Evolutionary conservation across 306 rosid genomes (phyloP), one percentile per base, ranked within the genome.

Genomic region (peach (Prunus persica)): DNA sequence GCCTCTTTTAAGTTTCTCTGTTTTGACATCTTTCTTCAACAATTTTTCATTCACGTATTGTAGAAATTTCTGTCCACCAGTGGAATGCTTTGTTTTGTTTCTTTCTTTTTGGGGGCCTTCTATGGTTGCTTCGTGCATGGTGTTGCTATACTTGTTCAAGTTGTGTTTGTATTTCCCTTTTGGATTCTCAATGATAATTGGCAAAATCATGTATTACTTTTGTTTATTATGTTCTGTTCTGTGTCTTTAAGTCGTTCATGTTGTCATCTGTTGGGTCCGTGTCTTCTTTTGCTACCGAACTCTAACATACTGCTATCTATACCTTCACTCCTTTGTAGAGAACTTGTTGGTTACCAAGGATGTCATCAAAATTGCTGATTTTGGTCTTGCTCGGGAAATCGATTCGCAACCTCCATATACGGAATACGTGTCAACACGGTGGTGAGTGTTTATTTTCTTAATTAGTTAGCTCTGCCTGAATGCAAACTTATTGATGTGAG

Each of bases 321-420:
- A 24, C 25, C 28, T 32, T 6, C 64, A 18, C 9, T n/a, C 13
- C 16, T 50, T 75, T 76, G 80, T 90, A 96, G 99, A 96, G 79
- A 96, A 96, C 89, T 84, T 96, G 79, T 81, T 96, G 79, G 98
- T 96, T 57, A 78, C 93, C 20, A 96, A 92, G 79, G 93, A 91
- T 47, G 25, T 83, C 2, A 92, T 96, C 74, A 96, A 96, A 85
- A 80, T 96, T 19, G 99, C 99, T 60, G 99, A 96, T 89, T 91
- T 96, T 84, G 99, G 99, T 80, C 90, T 96, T 47, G 99, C 96
- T 61, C 93, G 99, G 32, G 99, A 96, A 86, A 82, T 90, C 61
- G 83, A 74, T 63, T 93, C 99, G 25, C 88, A 82, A 76, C 99
- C 99, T 64, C 99, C 99, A 50, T 96, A 87, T 78, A 96, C 99